A percentile compares a stretch with the other conserved stretches of the same genome.
These are phyloP conservation scores for Penstemon davidsonii DNA, from an alignment of 257 asterid genomes.

Conservation along the genomic window DNA sequence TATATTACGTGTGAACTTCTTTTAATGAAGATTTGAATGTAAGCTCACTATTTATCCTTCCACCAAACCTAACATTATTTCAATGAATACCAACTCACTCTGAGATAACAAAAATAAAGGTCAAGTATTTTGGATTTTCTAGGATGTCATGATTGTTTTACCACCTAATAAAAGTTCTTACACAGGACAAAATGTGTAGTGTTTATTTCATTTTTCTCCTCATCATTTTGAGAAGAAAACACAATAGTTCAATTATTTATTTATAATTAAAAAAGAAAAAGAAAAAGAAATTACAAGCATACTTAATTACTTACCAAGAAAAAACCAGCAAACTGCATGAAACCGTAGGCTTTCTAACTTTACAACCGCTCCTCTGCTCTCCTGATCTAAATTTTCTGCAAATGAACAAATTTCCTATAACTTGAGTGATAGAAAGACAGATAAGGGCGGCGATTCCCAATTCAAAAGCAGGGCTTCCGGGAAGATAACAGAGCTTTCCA, in stretches of 20 bases:
- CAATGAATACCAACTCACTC: no score
- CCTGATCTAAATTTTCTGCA: slow-evolving; percentile 39
- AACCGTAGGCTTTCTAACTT: slow-evolving; percentile 34
- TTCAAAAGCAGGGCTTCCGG: slow-evolving; percentile 48
- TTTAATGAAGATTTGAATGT: no score
- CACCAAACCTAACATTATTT: no score
- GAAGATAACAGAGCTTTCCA: slow-evolving; percentile 63
- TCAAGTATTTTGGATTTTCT: background rate
- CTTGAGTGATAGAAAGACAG: slow-evolving; percentile 42
- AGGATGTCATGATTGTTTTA: background rate
- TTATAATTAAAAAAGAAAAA: background rate
- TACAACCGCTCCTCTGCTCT: slow-evolving; percentile 27
- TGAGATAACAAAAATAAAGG: no score
- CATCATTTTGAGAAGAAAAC: background rate
- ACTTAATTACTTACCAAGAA: slow-evolving; percentile 55
- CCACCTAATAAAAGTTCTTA: background rate
- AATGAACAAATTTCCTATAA: slow-evolving; percentile 46
- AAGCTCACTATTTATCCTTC: no score
- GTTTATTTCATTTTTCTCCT: background rate
- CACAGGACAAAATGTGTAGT: no score
- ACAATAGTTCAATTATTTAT: no score
- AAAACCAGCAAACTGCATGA: slow-evolving; percentile 41
- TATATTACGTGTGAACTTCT: no score
- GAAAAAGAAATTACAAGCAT: background rate
- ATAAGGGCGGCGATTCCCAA: slow-evolving; percentile 58